Evolutionary conservation across 116 monocot species (phyloP), one percentile per base, ranked within the genome.

Genomic region (Phalaenopsis hybrid): DNA sequence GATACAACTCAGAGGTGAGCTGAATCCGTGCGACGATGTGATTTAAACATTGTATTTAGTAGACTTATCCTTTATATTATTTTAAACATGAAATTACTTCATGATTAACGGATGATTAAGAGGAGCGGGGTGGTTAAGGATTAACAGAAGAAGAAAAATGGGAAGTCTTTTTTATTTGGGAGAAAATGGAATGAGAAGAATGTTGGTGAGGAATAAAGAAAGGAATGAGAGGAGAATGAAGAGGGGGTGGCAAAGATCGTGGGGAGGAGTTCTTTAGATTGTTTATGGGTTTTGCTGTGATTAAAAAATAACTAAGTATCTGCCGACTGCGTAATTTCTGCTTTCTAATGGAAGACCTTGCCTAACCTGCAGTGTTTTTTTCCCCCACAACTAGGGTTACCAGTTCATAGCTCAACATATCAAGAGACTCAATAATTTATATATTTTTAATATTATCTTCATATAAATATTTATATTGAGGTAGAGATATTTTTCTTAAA

Each of bases 241-340:
- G 67, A 67, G 67, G 21, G 67, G 67, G 28, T 67, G 67, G 67
- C 67, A 67, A 67, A 67, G 67, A 67, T 67, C 67, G n/a, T 67
- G 67, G 67, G 23, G 28, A 67, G n/a, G 67, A 23, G 67, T 67
- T 67, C 67, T 67, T 67, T 23, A 28, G 28, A 67, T 67, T 67
- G n/a, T 67, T n/a, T 28, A n/a, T 67, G 67, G 67, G 67, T 0
- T n/a, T 25, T 67, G 25, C n/a, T 9, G 25, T 6, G 67, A 67
- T n/a, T 25, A 23, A 28, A n/a, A 10, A 67, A 28, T 7, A 67
- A 25, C 2, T 5, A 67, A 67, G 67, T 23, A 67, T 67, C 25
- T 67, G 11, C 28, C 28, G 67, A 67, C 67, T 28, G n/a, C 67
- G n/a, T 67, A 8, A 6, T 67, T 67, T 67, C 23, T 23, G 67